Percentiles rank a stretch among this genome's conserved stretches.
These are phyloP conservation scores for Annulohypoxylon truncatum DNA, from an alignment of 2,329 filamentous ascomycete genomes.

Conservation along the genomic window DNA sequence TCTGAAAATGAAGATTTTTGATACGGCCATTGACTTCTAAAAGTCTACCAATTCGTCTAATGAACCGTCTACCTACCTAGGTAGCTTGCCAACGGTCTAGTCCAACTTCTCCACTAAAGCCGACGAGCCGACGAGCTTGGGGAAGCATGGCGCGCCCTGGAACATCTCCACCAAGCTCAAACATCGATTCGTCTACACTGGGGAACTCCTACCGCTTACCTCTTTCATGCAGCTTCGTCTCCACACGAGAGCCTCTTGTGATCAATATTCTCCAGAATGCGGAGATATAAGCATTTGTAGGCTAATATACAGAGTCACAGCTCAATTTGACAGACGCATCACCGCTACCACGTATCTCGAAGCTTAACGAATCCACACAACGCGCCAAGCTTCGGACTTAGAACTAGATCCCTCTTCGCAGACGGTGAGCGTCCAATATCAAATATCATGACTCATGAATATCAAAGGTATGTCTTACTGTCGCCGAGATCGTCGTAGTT, in stretches of 20 bases:
- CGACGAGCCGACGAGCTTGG: slow-evolving; percentile 11
- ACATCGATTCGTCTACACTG: slow-evolving; percentile 31
- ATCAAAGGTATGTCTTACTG: slow-evolving; percentile 20
- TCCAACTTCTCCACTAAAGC: slow-evolving; percentile 19
- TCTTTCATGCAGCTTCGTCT: slow-evolving; percentile 35
- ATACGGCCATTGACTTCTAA: slow-evolving; percentile 16
- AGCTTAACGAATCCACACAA: slow-evolving; percentile 24
- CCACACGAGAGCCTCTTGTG: slow-evolving; percentile 12
- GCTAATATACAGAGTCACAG: slow-evolving; percentile 27
- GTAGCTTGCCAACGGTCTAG: slow-evolving; percentile 14
- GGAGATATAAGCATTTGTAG: slow-evolving; percentile 32
- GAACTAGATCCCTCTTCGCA: slow-evolving; percentile 1
- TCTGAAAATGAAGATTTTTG: slow-evolving; percentile 7
- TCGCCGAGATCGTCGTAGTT: slow-evolving; percentile 27
- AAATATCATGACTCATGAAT: slow-evolving; percentile 32
- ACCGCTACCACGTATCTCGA: slow-evolving; percentile 15
- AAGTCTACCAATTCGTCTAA: slow-evolving; percentile 30
- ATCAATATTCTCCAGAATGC: slow-evolving; percentile 35
- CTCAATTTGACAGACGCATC: slow-evolving; percentile 16
- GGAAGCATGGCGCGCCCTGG: slow-evolving; percentile 19
- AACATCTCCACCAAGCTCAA: slow-evolving; percentile 35
- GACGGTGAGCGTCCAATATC: slow-evolving; percentile 22
- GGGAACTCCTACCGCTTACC: slow-evolving; percentile 27
- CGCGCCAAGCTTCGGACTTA: slow-evolving; percentile 18
- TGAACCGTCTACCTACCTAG: slow-evolving; percentile 34